Conservation (phyloP, 2,329 filamentous ascomycete species). For the Penicillium verrucosum region DNA sequence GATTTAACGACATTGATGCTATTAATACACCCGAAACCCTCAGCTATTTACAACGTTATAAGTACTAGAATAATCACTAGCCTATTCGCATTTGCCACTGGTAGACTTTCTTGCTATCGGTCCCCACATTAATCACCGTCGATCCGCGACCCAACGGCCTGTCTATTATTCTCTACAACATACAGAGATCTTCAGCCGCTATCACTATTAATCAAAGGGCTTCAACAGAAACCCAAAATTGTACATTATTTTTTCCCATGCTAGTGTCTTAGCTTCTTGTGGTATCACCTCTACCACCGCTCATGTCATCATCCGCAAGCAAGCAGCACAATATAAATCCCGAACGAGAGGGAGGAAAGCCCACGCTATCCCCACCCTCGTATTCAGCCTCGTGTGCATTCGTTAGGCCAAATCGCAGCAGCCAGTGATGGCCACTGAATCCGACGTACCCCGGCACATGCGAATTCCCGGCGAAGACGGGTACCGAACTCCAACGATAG, state of each 20-base stretch:
- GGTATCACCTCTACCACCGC: not conserved
- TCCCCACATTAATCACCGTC: constrained; percentile 7
- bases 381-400: not conserved
- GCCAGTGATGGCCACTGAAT: constrained; percentile 20
- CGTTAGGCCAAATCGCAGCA: not conserved
- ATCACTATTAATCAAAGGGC: not conserved
- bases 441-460: constrained; percentile 33
- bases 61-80: not conserved
- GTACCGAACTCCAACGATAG: constrained; percentile 45
- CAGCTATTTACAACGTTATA: not conserved
- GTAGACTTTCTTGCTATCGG: not conserved
- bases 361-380: not conserved
- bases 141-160: not conserved
- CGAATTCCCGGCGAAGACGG: constrained; percentile 42
- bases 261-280: not conserved
- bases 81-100: not conserved
- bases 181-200: not conserved
- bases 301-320: not conserved
- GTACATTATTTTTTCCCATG: not conserved
- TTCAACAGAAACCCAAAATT: not conserved
- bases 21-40: not conserved
- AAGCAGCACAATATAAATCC: not conserved
- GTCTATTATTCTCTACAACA: not conserved
- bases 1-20: not conserved
- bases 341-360: not conserved